These are phyloP conservation scores for Xylariaceae sp. DNA, from an alignment of 2,329 filamentous ascomycete genomes.

Conservation along the genomic window DNA sequence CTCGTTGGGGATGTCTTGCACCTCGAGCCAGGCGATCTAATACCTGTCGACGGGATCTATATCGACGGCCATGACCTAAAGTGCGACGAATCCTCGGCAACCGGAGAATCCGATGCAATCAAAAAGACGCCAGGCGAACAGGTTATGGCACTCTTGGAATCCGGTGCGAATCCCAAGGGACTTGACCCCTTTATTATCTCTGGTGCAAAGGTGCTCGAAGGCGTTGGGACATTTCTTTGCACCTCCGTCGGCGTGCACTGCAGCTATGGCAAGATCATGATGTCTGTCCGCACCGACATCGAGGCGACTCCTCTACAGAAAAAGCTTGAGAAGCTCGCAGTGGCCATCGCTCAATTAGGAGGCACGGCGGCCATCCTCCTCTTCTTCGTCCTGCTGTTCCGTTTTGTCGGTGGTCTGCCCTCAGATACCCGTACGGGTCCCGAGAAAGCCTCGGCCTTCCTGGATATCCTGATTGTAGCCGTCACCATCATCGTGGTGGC, in stretches of 20 bases:
- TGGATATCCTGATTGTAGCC: constrained; percentile 65
- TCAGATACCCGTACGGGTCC: constrained; percentile 49
- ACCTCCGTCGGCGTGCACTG: constrained; percentile 59
- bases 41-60: constrained; percentile 68
- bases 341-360: constrained; percentile 55
- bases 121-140: constrained; percentile 64
- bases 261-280: constrained; percentile 58
- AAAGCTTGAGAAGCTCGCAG: constrained; percentile 54
- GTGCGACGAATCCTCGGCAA: constrained; percentile 71
- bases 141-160: constrained; percentile 58
- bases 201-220: constrained; percentile 58
- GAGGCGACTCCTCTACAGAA: constrained; percentile 57
- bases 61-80: constrained; percentile 66
- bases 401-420: constrained; percentile 68
- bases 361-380: constrained; percentile 71
- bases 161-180: constrained; percentile 50
- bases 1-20: constrained; percentile 68
- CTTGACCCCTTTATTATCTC: constrained; percentile 68
- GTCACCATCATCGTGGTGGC: constrained; percentile 72
- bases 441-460: constrained; percentile 63
- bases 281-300: constrained; percentile 55
- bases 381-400: constrained; percentile 80
- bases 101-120: constrained; percentile 70
- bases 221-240: constrained; percentile 56
- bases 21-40: constrained; percentile 68